Base-by-base conservation (phyloP, 148 eudicot species). In the Rhododendron mucronatum region DNA sequence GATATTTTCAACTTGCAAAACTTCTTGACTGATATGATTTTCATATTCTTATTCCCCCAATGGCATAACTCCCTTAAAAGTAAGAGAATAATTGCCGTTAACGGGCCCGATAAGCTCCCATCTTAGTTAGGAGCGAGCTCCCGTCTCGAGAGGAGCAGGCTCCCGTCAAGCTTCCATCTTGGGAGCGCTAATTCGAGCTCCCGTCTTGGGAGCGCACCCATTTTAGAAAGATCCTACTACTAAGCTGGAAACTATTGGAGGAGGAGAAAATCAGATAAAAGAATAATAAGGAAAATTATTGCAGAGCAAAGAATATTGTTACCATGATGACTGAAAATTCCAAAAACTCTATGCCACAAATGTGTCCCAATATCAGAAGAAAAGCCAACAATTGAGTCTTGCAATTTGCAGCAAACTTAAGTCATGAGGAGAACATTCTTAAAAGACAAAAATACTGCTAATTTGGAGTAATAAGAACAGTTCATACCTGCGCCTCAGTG, bases 401-500 rank as follows among this genome's bases (percentile, higher is more conserved):
- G 23, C 55, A 67, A 69, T 45, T 69, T 83, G 53, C 55, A 44
- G 78, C 85, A 71, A 61, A 74, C 53, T 33, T 23, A 50, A 74
- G 30, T 65, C 74, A 26, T 67, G 47, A 30, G 5, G 35, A 30
- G 5, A 21, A 74, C 28, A 50, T 47, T 14, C 50, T 50, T 51
- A 33, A 47, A 48, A 48, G 26, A 13, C 35, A 30, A 83, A 83
- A 45, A 35, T 76, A 76, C 13, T 1, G 12, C 14, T 37, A 37
- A 78, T 57, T 59, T 12, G 79, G 41, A 85, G 21, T 35, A 76
- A 45, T 44, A 59, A 14, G 28, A 61, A 44, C 18, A 83, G 33
- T 53, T 47, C 88, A 81, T 83, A 97, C 99, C 93, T 97, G 98
- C 69, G 99, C 95, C 89, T 97, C 98, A 84, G 96, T 94, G 57